Evolutionary conservation across 495 filamentous ascomycete species (phyloP).

Genomic region (Podospora pseudopauciseta): DNA sequence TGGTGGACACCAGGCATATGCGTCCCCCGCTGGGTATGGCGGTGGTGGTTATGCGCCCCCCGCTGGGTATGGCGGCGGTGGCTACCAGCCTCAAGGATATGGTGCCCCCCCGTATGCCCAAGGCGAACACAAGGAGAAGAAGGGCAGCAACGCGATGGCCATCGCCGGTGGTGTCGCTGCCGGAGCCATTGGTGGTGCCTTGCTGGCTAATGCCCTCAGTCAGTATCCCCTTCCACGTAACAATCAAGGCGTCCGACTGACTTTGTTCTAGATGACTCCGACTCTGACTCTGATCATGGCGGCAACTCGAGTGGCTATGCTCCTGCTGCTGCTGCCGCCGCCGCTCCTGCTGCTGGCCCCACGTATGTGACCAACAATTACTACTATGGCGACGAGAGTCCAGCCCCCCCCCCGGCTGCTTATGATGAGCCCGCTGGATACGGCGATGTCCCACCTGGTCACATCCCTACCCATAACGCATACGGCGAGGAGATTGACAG

Average conservation of each 20-base stretch:
- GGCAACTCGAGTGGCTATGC: conserved; percentile 9
- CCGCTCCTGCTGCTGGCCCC: conserved; percentile 11
- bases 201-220: conserved; percentile 54
- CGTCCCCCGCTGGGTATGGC: conserved; percentile 5
- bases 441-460: conserved; percentile 18
- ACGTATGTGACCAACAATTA: conserved; percentile 30
- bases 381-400: conserved; percentile 22
- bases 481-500: conserved; percentile 38
- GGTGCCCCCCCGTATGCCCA: conserved; percentile 24
- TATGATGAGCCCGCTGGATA: conserved; percentile 14
- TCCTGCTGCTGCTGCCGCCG: conserved; percentile 5
- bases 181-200: conserved; percentile 54
- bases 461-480: conserved; percentile 25
- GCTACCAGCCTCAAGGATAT: conserved; percentile 14
- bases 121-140: conserved; percentile 43
- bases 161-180: conserved; percentile 53
- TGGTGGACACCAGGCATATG: background rate
- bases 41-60: conserved; percentile 8
- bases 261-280: conserved; percentile 25
- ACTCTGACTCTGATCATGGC: conserved; percentile 25
- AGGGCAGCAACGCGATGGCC: conserved; percentile 39
- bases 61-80: background rate
- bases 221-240: conserved; percentile 21
- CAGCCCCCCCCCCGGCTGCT: conserved; percentile 21
- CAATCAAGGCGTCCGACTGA: conserved; percentile 16